A percentile compares a stretch with the other conserved stretches of the same genome.
phyloP scores from a whole-genome alignment of 768 basidiomycete genomes.

The Boletus sensibilis region DNA sequence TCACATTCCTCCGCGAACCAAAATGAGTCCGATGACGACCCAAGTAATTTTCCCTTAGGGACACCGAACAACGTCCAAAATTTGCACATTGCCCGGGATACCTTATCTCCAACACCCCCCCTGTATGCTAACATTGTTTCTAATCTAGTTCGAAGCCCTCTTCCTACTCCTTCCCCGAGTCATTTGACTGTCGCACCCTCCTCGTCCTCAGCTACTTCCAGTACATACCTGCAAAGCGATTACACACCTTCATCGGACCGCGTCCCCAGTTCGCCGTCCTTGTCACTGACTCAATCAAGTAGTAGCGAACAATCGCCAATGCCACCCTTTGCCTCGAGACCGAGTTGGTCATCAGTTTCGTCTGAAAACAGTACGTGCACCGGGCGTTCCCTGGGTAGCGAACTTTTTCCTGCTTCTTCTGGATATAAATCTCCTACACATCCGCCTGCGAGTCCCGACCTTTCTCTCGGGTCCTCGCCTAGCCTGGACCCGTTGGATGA shows the following conservation, averaged over 20 bases:
- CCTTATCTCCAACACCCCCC: constrained; percentile 16
- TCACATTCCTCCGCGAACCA: constrained; percentile 22
- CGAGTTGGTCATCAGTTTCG: constrained; percentile 25
- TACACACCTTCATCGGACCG: constrained; percentile 10
- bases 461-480: constrained; percentile 17
- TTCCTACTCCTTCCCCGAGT: constrained; percentile 7
- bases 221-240: constrained; percentile 15
- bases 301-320: constrained; percentile 14
- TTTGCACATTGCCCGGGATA: constrained; percentile 1
- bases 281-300: constrained; percentile 17
- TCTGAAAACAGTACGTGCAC: constrained; percentile 23
- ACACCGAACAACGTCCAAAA: constrained; percentile 6
- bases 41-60: constrained; percentile 2
- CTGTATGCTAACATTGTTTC: constrained; percentile 29
- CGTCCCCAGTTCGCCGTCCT: constrained; percentile 9
- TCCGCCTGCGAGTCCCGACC: constrained; percentile 24
- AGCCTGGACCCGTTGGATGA: constrained; percentile 19
- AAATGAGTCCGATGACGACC: constrained; percentile 9
- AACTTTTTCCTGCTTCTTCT: constrained; percentile 8
- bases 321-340: constrained; percentile 16
- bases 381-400: constrained; percentile 16
- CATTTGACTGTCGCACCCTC: constrained; percentile 8
- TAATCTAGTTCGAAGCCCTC: constrained; percentile 17
- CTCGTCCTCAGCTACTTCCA: constrained; percentile 2
- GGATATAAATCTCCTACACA: constrained; percentile 20